Conservation (phyloP, 1,139 yeast genomes). For the Suzukiozyma palmioleophila region DNA sequence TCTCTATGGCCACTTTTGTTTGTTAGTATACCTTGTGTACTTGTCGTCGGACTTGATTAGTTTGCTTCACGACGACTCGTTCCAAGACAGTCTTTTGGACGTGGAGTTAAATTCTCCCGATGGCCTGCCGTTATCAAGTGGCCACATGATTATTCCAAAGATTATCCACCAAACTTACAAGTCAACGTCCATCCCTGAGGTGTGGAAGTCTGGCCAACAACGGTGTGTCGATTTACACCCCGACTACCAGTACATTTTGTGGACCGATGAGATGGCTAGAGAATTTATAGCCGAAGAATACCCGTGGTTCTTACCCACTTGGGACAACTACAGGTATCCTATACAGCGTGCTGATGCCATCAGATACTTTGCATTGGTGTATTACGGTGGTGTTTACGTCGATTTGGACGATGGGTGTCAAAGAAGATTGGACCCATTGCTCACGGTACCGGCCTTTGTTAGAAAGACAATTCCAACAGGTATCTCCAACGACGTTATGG, state of each 20-base stretch:
- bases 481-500: conserved; percentile 90
- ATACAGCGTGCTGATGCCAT: conserved; percentile 93
- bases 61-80: conserved; percentile 67
- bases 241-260: conserved; percentile 78
- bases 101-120: conserved; percentile 52
- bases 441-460: conserved; percentile 79
- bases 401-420: conserved; percentile 89
- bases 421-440: conserved; percentile 70
- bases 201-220: conserved; percentile 76
- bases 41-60: conserved; percentile 73
- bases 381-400: conserved; percentile 86
- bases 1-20: conserved; percentile 50
- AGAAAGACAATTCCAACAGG: conserved; percentile 90
- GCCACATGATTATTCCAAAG: conserved; percentile 67
- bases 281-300: conserved; percentile 74
- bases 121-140: conserved; percentile 19
- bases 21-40: conserved; percentile 56
- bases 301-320: conserved; percentile 81
- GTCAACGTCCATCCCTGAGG: conserved; percentile 68
- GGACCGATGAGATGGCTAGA: conserved; percentile 87
- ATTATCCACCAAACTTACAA: conserved; percentile 93
- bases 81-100: conserved; percentile 55
- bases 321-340: conserved; percentile 73
- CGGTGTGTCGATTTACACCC: conserved; percentile 76
- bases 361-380: conserved; percentile 75